phyloP scores from a whole-genome alignment of 176 grass and related monocot genomes.

The Juncus inflexus region DNA sequence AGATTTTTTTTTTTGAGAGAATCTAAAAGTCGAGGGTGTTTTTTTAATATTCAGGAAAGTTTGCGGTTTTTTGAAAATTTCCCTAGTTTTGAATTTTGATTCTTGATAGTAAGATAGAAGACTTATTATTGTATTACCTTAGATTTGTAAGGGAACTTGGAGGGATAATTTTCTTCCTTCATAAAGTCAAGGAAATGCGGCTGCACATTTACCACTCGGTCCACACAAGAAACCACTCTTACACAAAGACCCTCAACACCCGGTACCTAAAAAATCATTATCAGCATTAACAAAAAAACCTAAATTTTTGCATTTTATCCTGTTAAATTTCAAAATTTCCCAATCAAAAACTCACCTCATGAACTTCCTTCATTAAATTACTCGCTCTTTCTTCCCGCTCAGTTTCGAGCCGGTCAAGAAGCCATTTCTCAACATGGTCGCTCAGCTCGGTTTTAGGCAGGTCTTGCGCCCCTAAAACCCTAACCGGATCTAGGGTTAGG shows the following conservation, averaged over 20 bases:
- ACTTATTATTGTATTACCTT: constrained; percentile 39
- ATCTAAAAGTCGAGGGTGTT: too few species aligned
- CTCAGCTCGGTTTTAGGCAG: constrained; percentile 76
- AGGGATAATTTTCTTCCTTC: constrained; percentile 71
- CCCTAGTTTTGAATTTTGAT: too few species aligned
- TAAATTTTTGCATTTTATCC: too few species aligned
- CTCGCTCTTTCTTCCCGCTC: constrained; percentile 63
- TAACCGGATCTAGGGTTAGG: constrained; percentile 27
- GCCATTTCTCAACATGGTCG: constrained; percentile 81
- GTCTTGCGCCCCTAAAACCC: constrained; percentile 60
- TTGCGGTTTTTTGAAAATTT: too few species aligned
- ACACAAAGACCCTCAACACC: constrained; percentile 75
- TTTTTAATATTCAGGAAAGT: too few species aligned
- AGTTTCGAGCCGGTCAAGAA: constrained; percentile 55
- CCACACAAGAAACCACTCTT: constrained; percentile 80
- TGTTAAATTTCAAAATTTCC: not conserved
- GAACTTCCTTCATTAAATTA: constrained; percentile 43
- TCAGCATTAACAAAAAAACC: too few species aligned
- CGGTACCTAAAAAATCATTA: constrained; percentile 64
- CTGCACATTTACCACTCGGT: constrained; percentile 59
- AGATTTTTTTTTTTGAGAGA: too few species aligned
- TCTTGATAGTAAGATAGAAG: too few species aligned
- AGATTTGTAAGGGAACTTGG: constrained; percentile 84
- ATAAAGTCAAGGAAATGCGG: constrained; percentile 64
- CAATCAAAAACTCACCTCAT: constrained; percentile 48